A percentile compares a stretch with the other conserved stretches of the same genome.
Conservation (phyloP, 208 protist genomes). For the Crithidia thermophila region DNA sequence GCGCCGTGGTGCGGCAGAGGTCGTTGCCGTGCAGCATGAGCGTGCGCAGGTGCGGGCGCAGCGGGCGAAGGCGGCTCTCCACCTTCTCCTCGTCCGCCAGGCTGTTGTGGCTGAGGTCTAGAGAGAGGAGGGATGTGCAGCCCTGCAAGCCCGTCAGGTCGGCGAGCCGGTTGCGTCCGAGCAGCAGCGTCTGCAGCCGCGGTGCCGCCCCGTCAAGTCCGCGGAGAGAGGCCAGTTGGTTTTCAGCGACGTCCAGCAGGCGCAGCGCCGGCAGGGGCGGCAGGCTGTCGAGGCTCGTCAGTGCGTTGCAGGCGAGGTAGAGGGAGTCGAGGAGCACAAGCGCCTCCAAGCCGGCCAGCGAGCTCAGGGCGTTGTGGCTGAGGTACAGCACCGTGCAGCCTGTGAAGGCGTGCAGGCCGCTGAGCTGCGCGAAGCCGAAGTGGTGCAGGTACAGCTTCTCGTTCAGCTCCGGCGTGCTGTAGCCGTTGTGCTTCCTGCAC, state of each 20-base stretch:
- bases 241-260: slow-evolving; percentile 89
- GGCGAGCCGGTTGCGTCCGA: slow-evolving; percentile 51
- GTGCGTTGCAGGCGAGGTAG: slow-evolving; percentile 88
- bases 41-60: slow-evolving; percentile 57
- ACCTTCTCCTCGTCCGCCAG: slow-evolving; percentile 35
- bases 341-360: slow-evolving; percentile 72
- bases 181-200: slow-evolving; percentile 60
- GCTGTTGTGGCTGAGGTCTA: slow-evolving; percentile 81
- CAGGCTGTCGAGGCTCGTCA: slow-evolving; percentile 66
- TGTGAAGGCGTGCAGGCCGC: slow-evolving; percentile 72
- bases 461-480: slow-evolving; percentile 92
- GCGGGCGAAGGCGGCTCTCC: slow-evolving; percentile 22
- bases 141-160: slow-evolving; percentile 12
- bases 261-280: slow-evolving; percentile 62
- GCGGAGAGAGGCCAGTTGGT: slow-evolving; percentile 51
- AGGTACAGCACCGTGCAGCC: slow-evolving; percentile 90
- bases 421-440: slow-evolving; percentile 74
- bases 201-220: slow-evolving; percentile 45
- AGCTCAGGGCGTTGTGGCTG: slow-evolving; percentile 87
- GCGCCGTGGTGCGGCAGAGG: slow-evolving; percentile 38
- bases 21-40: slow-evolving; percentile 86
- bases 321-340: slow-evolving; percentile 70
- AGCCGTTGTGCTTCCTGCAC: slow-evolving; percentile 76
- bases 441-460: slow-evolving; percentile 95
- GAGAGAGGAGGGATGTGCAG: slow-evolving; percentile 21